These are phyloP conservation scores for Coemansia sp. DNA, from an alignment of 192 early-diverging fungal species.

Conservation along the genomic window DNA sequence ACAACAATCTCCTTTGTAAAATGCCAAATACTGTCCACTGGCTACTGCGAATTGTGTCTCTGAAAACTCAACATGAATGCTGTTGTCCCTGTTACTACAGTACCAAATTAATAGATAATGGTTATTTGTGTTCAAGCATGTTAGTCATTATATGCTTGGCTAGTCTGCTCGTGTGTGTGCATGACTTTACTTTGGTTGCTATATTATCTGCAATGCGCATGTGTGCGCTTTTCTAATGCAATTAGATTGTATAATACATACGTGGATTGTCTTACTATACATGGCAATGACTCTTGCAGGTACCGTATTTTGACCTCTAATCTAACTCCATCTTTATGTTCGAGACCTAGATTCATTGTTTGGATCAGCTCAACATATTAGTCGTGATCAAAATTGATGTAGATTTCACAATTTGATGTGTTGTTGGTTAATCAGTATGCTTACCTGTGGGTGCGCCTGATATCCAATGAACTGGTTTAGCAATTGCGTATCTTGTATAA, in stretches of 20 bases:
- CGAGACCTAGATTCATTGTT: conserved; percentile 1
- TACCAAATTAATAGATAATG: neutral
- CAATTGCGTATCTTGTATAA: conserved; percentile 12
- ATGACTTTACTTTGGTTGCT: neutral
- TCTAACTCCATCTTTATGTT: conserved; percentile 10
- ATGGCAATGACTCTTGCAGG: conserved; percentile 55
- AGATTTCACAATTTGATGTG: neutral
- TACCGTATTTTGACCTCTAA: conserved; percentile 61
- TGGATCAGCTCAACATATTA: neutral
- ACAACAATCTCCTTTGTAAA: conserved; percentile 64
- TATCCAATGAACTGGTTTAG: conserved; percentile 55
- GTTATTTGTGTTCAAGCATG: neutral
- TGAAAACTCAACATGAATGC: conserved; percentile 54
- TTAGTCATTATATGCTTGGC: neutral
- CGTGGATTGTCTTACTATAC: conserved; percentile 28
- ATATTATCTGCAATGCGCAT: conserved; percentile 13
- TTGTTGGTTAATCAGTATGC: neutral
- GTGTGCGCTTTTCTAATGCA: neutral
- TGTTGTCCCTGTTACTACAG: neutral
- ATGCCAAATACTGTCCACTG: conserved; percentile 59
- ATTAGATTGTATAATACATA: neutral
- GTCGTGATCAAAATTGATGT: neutral
- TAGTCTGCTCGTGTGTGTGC: neutral
- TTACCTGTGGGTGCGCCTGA: conserved; percentile 24
- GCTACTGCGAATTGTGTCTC: conserved; percentile 60